A percentile compares a stretch with the other conserved stretches of the same genome.
Evolutionary conservation across 805 yeast species (phyloP).

Genomic region (Saturnispora kantuleensis): DNA sequence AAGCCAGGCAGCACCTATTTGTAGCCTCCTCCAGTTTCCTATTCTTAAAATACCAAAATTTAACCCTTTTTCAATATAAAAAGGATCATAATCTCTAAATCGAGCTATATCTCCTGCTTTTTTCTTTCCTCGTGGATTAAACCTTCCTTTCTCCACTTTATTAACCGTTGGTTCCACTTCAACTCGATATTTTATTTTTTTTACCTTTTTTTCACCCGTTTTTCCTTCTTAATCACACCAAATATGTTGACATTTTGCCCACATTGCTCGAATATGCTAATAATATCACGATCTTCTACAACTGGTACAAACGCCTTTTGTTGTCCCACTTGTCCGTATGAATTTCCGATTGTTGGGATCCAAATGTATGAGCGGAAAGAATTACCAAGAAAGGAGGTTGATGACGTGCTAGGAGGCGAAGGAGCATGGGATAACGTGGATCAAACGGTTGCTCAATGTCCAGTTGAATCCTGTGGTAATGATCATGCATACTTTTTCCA

Average conservation of each 20-base stretch:
- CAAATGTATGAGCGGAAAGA: conserved; percentile 79
- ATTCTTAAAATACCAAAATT: too few species aligned
- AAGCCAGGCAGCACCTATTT: too few species aligned
- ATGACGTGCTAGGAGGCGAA: conserved; percentile 92
- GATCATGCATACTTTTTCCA: conserved; percentile 95
- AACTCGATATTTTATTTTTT: neutral
- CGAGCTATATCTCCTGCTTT: too few species aligned
- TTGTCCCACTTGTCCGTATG: conserved; percentile 93
- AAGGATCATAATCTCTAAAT: too few species aligned
- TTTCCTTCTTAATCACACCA: neutral
- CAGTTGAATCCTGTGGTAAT: conserved; percentile 74
- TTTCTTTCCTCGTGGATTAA: too few species aligned
- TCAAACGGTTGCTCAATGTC: conserved; percentile 90
- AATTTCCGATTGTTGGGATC: conserved; percentile 76
- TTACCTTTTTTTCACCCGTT: neutral
- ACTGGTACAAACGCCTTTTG: conserved; percentile 53
- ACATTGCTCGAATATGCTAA: conserved; percentile 82
- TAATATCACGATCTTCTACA: conserved; percentile 52
- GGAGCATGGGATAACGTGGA: conserved; percentile 99
- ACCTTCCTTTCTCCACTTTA: too few species aligned
- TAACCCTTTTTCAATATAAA: too few species aligned
- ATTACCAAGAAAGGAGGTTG: conserved; percentile 81
- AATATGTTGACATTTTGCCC: conserved; percentile 92
- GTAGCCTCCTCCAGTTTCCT: too few species aligned
- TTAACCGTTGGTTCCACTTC: too few species aligned